A percentile compares a stretch with the other conserved stretches of the same genome.
Conservation (phyloP, 345 rosid species). For the Schrenkiella parvula region DNA sequence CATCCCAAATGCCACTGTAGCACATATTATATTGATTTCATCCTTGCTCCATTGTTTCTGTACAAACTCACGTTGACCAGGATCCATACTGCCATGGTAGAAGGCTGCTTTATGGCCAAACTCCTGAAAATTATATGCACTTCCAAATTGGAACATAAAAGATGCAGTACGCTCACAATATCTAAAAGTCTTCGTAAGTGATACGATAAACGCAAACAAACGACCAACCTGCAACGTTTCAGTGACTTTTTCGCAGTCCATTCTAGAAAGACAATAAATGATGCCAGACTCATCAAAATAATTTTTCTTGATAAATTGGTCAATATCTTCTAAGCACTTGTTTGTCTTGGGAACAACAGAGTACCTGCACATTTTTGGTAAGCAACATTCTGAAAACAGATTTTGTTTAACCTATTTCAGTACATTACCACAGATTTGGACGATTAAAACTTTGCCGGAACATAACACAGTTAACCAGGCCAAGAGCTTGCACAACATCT, state of each 20-base stretch:
- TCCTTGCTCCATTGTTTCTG: slow-evolving; percentile 99
- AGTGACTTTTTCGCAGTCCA: slow-evolving; percentile 95
- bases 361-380: slow-evolving; percentile 54
- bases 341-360: slow-evolving; percentile 79
- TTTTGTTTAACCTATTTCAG: neutral
- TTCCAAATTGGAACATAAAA: neutral
- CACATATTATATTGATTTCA: slow-evolving; percentile 90
- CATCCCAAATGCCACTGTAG: slow-evolving; percentile 98
- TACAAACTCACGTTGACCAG: slow-evolving; percentile 58
- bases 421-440: slow-evolving; percentile 63
- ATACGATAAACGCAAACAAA: neutral
- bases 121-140: slow-evolving; percentile 42
- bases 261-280: slow-evolving; percentile 92
- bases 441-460: slow-evolving; percentile 93
- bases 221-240: slow-evolving; percentile 72
- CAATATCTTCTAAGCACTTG: slow-evolving; percentile 83
- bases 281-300: slow-evolving; percentile 96
- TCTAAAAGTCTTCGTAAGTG: neutral
- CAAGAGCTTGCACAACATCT: slow-evolving; percentile 96
- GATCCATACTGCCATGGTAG: slow-evolving; percentile 93
- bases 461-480: slow-evolving; percentile 77
- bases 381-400: slow-evolving; percentile 23
- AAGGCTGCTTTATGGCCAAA: slow-evolving; percentile 91
- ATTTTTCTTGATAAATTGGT: slow-evolving; percentile 73
- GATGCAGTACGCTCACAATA: neutral